Base-by-base conservation (phyloP, 2,329 filamentous ascomycete genomes). In the Venturia pyrina region DNA sequence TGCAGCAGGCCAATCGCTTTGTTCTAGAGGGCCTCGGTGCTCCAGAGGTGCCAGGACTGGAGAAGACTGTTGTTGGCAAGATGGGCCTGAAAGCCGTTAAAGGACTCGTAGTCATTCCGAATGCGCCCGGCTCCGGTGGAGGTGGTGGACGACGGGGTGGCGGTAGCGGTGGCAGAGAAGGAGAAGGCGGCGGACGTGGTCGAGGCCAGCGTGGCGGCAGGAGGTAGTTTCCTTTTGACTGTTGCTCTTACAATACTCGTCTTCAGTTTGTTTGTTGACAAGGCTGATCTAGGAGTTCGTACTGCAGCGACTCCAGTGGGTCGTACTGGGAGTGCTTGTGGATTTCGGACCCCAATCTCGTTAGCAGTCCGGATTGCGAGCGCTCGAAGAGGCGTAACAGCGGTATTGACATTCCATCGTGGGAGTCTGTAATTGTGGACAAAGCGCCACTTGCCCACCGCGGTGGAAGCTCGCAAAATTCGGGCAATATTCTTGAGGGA, bases 41-140 rank as follows among this genome's bases (percentile, higher is more conserved):
- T 69, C 76, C 77, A 3, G 79, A 81, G 71, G 74, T 77, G 40
- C 79, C 79, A 0, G 70, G 77, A 69, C 74, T 81, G 57, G 78
- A 80, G 63, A 80, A 77, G 72, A 76, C 73, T 65, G 73, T 76
- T 1, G 74, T 81, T 2, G 78, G 78, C 59, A 81, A 81, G 73
- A 81, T 81, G 79, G 79, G 79, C 5, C 66, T 81, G 67, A 80
- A 78, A 70, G 78, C 79, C 56, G 78, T 79, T 5, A 71, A 70
- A n/a, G 79, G 79, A 19, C 60, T 62, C 37, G n/a, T 40, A 8
- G 17, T 62, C 37, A 46, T 43, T 6, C 60, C 37, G 21, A 62
- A 43, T 17, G 60, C 37, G n/a, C 60, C 60, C 28, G 43, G 60
- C 37, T 43, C 24, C 11, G 57, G 57, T 17, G 21, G 28, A 10